Evolutionary conservation across 2,329 filamentous ascomycete genomes (phyloP).

Genomic region (Colletotrichum sp.): DNA sequence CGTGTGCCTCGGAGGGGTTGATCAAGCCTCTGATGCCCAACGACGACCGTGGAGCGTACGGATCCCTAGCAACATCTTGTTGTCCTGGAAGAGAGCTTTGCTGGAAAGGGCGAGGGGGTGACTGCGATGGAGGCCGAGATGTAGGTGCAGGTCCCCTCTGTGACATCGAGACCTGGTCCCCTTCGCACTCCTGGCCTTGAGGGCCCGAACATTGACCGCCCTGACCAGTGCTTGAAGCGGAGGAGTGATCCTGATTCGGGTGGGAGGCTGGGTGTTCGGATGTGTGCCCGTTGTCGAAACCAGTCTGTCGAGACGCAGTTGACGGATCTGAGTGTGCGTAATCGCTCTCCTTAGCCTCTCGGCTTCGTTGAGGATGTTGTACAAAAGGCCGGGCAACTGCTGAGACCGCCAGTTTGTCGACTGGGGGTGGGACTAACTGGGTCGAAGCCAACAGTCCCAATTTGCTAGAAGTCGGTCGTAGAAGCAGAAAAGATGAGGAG

Average conservation of each 20-base stretch:
- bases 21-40: constrained; percentile 43
- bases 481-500: not conserved
- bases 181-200: constrained; percentile 54
- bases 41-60: constrained; percentile 13
- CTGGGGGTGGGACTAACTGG: constrained; percentile 21
- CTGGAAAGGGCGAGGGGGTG: constrained; percentile 37
- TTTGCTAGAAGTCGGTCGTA: not conserved
- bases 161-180: constrained; percentile 69
- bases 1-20: constrained; percentile 38
- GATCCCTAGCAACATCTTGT: constrained; percentile 23
- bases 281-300: not conserved
- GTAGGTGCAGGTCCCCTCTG: constrained; percentile 62
- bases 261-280: not conserved
- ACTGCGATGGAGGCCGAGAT: constrained; percentile 54
- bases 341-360: constrained; percentile 25
- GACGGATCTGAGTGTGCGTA: constrained; percentile 21
- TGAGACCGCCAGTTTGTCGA: constrained; percentile 23
- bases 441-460: constrained; percentile 23
- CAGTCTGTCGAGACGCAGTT: not conserved
- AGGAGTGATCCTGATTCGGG: not conserved
- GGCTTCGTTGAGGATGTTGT: constrained; percentile 20
- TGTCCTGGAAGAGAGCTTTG: constrained; percentile 23
- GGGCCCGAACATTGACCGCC: constrained; percentile 63
- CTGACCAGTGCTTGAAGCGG: constrained; percentile 13
- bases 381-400: constrained; percentile 20